Conservation (phyloP, 2,329 filamentous ascomycete species). For the Annulohypoxylon truncatum region DNA sequence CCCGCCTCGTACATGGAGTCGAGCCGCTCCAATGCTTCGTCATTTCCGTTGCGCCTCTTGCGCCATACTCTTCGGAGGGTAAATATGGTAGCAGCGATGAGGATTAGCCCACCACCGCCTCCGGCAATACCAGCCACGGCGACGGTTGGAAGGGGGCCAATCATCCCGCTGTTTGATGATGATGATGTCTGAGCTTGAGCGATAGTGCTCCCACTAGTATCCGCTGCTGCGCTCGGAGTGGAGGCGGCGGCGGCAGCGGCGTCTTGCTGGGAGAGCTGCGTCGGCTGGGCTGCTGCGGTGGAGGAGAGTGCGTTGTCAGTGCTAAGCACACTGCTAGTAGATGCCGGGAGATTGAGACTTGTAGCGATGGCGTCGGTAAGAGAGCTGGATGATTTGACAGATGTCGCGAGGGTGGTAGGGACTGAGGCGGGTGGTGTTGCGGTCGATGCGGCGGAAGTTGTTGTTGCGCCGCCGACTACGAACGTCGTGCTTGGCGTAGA, state of each 20-base stretch:
- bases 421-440: not conserved
- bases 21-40: constrained; percentile 44
- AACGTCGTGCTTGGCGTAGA: constrained; percentile 26
- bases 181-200: constrained; percentile 36
- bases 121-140: constrained; percentile 49
- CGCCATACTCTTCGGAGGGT: constrained; percentile 48
- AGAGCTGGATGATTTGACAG: constrained; percentile 36
- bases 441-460: not conserved
- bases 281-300: constrained; percentile 13
- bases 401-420: constrained; percentile 42
- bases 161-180: constrained; percentile 24
- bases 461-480: constrained; percentile 6
- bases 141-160: constrained; percentile 39
- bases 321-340: constrained; percentile 20
- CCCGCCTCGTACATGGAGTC: constrained; percentile 49
- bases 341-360: constrained; percentile 37
- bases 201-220: constrained; percentile 33
- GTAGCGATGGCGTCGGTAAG: constrained; percentile 41
- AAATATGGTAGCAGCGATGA: constrained; percentile 45
- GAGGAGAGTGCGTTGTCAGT: constrained; percentile 14
- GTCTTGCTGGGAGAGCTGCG: constrained; percentile 18
- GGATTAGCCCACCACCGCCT: constrained; percentile 43
- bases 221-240: constrained; percentile 13
- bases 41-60: constrained; percentile 46
- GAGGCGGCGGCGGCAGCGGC: constrained; percentile 6